Percentiles rank a stretch among this genome's conserved stretches.
phyloP scores from a whole-genome alignment of 768 basidiomycete species.

The Piloderma croceum region DNA sequence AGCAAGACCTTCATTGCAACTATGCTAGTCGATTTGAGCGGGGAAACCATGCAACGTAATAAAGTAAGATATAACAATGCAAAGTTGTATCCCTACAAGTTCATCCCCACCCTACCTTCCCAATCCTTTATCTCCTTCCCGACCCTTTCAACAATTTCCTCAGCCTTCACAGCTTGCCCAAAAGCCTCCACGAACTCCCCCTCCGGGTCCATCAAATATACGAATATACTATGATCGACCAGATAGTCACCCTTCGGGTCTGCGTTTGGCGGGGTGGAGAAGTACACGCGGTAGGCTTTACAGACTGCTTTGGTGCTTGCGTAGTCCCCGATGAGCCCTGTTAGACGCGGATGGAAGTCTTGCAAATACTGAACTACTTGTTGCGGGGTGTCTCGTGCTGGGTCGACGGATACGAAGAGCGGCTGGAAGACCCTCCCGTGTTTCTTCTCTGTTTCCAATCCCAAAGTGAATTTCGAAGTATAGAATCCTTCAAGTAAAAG shows the following conservation, averaged over 20 bases:
- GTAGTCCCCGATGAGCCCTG: conserved; percentile 88
- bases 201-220: conserved; percentile 95
- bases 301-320: conserved; percentile 79
- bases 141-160: conserved; percentile 63
- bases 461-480: too few species aligned
- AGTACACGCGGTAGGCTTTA: conserved; percentile 96
- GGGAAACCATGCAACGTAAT: too few species aligned
- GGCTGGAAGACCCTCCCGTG: conserved; percentile 75
- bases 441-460: conserved; percentile 50
- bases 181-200: conserved; percentile 96
- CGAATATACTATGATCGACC: conserved; percentile 94
- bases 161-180: conserved; percentile 70
- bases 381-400: conserved; percentile 72
- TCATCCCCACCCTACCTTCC: conserved; percentile 31
- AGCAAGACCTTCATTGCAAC: too few species aligned
- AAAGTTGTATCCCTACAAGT: conserved; percentile 25
- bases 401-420: conserved; percentile 95
- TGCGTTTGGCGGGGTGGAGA: conserved; percentile 88
- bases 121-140: conserved; percentile 43
- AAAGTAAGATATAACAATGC: too few species aligned
- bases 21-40: too few species aligned
- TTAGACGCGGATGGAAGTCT: conserved; percentile 89
- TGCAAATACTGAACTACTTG: conserved; percentile 59
- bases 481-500: too few species aligned
- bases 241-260: conserved; percentile 91